A percentile compares a stretch with the other conserved stretches of the same genome.
Evolutionary conservation across 352 stramenopile species (phyloP).

Genomic region (Pseudoperonospora humuli): DNA sequence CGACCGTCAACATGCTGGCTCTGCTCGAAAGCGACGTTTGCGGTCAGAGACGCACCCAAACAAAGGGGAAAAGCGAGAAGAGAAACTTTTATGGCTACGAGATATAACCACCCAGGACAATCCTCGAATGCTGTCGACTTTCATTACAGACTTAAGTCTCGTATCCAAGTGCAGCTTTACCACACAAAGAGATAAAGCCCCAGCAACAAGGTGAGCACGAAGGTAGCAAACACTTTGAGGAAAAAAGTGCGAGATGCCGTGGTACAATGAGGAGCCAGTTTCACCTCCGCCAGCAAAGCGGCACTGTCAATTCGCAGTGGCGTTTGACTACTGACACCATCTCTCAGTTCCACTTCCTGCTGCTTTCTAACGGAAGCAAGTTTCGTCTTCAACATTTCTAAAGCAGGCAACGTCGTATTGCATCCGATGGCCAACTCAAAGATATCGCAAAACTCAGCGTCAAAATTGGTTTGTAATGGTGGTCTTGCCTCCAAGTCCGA

Average conservation of each 20-base stretch:
- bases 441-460: conserved; percentile 65
- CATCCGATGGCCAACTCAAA: conserved; percentile 57
- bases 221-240: conserved; percentile 55
- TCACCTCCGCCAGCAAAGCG: conserved; percentile 43
- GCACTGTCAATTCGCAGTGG: conserved; percentile 31
- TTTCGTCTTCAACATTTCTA: conserved; percentile 43
- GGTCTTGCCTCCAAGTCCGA: conserved; percentile 38
- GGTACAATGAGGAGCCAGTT: conserved; percentile 32
- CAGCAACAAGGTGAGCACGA: conserved; percentile 51
- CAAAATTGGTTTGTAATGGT: conserved; percentile 40
- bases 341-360: conserved; percentile 16
- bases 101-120: too few relatives aligned
- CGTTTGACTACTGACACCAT: conserved; percentile 7
- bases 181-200: conserved; percentile 38
- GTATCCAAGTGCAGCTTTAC: too few relatives aligned
- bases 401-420: conserved; percentile 31
- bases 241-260: conserved; percentile 55
- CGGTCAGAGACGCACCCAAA: too few relatives aligned
- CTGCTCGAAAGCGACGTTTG: too few relatives aligned
- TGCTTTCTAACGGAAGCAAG: conserved; percentile 21
- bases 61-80: too few relatives aligned
- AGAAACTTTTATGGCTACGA: too few relatives aligned
- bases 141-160: too few relatives aligned
- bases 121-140: too few relatives aligned
- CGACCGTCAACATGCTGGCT: too few relatives aligned